Evolutionary conservation across 176 grass and related monocot genomes (phyloP).

Genomic region (Coix lacrymajobi): DNA sequence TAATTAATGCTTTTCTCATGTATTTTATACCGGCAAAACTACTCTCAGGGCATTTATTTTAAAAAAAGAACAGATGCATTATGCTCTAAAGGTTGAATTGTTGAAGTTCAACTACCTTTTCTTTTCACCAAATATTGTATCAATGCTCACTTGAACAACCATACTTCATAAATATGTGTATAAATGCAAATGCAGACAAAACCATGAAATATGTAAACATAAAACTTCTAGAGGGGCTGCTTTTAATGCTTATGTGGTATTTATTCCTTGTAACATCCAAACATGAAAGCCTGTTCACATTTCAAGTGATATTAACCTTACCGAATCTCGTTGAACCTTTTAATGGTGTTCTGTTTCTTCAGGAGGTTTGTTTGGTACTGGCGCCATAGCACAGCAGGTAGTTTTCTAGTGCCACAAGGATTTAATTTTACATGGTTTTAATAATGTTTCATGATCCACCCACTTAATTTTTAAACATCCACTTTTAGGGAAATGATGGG

Average conservation of each 20-base stretch:
- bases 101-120: not conserved
- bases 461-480: constrained; percentile 25
- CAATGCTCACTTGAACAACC: not conserved
- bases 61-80: not conserved
- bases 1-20: not conserved
- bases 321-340: not conserved
- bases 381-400: constrained; percentile 58
- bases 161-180: not conserved
- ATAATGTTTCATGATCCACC: constrained; percentile 25
- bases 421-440: constrained; percentile 1
- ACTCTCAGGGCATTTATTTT: not conserved
- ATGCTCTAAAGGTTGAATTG: not conserved
- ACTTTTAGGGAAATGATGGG: constrained; percentile 66
- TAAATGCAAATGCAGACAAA: not conserved
- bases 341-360: constrained; percentile 30
- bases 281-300: not conserved
- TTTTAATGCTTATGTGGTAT: not conserved
- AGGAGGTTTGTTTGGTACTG: constrained; percentile 57
- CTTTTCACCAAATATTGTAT: not conserved
- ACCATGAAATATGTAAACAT: not conserved
- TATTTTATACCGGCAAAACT: not conserved
- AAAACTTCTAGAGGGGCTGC: not conserved
- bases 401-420: constrained; percentile 23
- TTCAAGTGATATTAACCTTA: constrained; percentile 12
- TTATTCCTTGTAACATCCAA: constrained; percentile 3